Base-by-base conservation (phyloP, 176 grass and related monocot species). In the Saccharum spontaneum region DNA sequence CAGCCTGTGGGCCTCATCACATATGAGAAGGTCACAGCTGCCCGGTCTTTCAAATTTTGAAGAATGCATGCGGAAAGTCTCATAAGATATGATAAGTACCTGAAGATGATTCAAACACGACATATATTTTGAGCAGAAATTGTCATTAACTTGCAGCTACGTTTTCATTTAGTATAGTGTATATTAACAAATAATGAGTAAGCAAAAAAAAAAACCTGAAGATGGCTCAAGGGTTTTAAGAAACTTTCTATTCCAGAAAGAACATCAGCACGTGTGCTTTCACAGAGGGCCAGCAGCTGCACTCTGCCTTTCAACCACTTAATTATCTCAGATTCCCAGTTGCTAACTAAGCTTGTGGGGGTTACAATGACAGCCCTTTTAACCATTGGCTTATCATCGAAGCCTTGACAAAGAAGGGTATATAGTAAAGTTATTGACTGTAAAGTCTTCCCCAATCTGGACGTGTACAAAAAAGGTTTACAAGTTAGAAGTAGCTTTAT, bases 41-140 rank as follows among this genome's bases (percentile, higher is more conserved):
- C 93, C 91, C 1, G 87, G 85, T 76, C 57, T 98, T 83, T 98
- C 96, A 86, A 98, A 98, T 86, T 94, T 98, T 31, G 90, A 86
- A 75, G 93, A 94, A 96, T 98, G 97, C 89, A 98, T 98, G 43
- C 93, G 86, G 87, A 98, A 98, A 24, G 93, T 98, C 81, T 98
- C 97, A 39, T 98, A 98, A 86, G 97, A 98, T 86, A 98, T 64
- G 48, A 98, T 98, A 67, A 98, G 92, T 20, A 98, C 93, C 97
- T 96, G 88, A 77, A 90, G 72, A 52, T 14, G 34, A 83, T 86
- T 84, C 72, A 88, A 62, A 77, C 69, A 11, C 0, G 68, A 86
- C 66, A 69, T 71, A 59, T 75, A 69, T 36, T 78, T 84, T 88
- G 17, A 80, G 13, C 17, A 70, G 13, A 69, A 8, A 67, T 86